A percentile compares a stretch with the other conserved stretches of the same genome.
Evolutionary conservation across 306 rosid species (phyloP).

Genomic region (Purshia tridentata): DNA sequence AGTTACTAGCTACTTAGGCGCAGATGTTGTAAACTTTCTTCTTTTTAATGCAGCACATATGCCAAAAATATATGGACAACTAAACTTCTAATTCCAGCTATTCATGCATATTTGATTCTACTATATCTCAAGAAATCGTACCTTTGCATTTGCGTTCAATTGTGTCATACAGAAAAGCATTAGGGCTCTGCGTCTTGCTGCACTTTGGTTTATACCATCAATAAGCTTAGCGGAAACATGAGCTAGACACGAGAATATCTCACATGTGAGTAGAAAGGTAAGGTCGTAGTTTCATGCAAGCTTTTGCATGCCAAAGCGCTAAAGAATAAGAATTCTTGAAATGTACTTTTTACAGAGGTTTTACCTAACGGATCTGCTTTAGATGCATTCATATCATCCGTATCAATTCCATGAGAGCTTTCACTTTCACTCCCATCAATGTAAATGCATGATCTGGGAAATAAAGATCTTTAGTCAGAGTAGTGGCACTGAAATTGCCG

Average conservation of each 20-base stretch:
- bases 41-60: too few relatives aligned
- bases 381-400: slow-evolving; percentile 53
- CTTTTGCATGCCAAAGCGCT: background rate
- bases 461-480: slow-evolving; percentile 24
- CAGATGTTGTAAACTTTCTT: too few relatives aligned
- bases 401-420: slow-evolving; percentile 55
- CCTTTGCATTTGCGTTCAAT: slow-evolving; percentile 66
- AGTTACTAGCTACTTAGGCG: too few relatives aligned
- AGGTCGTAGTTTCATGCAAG: background rate
- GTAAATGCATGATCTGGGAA: slow-evolving; percentile 62
- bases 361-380: slow-evolving; percentile 76
- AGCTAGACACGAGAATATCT: slow-evolving; percentile 44
- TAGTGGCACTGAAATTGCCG: slow-evolving; percentile 4
- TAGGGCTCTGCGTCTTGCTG: slow-evolving; percentile 79
- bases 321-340: background rate
- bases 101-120: background rate
- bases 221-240: slow-evolving; percentile 65
- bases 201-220: slow-evolving; percentile 82
- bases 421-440: slow-evolving; percentile 65
- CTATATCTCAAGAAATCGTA: background rate
- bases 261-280: slow-evolving; percentile 2
- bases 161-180: slow-evolving; percentile 62
- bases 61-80: background rate
- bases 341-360: background rate
- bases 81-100: background rate